These are phyloP conservation scores for Uronychia binucleata DNA, from an alignment of 73 alveolate species.

Conservation along the genomic window DNA sequence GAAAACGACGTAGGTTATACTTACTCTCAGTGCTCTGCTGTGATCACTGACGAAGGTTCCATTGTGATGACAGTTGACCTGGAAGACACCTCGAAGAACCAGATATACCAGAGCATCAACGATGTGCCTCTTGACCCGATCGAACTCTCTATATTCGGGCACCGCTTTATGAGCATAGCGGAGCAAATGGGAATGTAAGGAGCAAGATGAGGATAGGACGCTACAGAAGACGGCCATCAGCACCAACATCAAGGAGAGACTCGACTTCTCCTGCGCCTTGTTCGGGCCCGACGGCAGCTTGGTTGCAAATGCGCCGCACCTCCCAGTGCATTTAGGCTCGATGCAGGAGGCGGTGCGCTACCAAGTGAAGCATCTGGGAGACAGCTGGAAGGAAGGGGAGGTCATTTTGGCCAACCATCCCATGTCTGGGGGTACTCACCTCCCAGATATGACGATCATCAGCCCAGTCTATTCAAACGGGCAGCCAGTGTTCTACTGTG, in stretches of 20 bases:
- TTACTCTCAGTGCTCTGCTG: slow-evolving; percentile 18
- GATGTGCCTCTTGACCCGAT: slow-evolving; percentile 63
- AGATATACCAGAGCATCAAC: slow-evolving; percentile 5
- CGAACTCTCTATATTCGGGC: slow-evolving; percentile 72
- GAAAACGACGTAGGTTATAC: slow-evolving; percentile 33
- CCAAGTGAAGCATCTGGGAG: slow-evolving; percentile 59
- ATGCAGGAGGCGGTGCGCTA: slow-evolving; percentile 91
- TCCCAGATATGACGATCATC: slow-evolving; percentile 94
- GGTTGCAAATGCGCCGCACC: slow-evolving; percentile 95
- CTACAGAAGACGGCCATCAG: slow-evolving; percentile 80
- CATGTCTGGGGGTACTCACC: slow-evolving; percentile 89
- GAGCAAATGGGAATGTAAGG: slow-evolving; percentile 86
- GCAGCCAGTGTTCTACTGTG: slow-evolving; percentile 79
- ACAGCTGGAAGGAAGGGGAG: slow-evolving; percentile 81
- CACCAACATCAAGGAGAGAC: slow-evolving; percentile 87
- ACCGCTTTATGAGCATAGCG: slow-evolving; percentile 91
- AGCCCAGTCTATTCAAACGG: slow-evolving; percentile 82
- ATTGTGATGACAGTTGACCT: background rate
- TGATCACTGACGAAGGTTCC: slow-evolving; percentile 19
- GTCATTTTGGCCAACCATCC: slow-evolving; percentile 89
- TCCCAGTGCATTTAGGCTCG: slow-evolving; percentile 94
- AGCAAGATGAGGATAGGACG: background rate
- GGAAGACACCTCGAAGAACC: background rate
- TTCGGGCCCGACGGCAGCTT: slow-evolving; percentile 83
- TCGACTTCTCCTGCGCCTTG: slow-evolving; percentile 91